Conservation (phyloP, 2,329 filamentous ascomycete species). For the Chrysoporthe deuterocubensis region DNA sequence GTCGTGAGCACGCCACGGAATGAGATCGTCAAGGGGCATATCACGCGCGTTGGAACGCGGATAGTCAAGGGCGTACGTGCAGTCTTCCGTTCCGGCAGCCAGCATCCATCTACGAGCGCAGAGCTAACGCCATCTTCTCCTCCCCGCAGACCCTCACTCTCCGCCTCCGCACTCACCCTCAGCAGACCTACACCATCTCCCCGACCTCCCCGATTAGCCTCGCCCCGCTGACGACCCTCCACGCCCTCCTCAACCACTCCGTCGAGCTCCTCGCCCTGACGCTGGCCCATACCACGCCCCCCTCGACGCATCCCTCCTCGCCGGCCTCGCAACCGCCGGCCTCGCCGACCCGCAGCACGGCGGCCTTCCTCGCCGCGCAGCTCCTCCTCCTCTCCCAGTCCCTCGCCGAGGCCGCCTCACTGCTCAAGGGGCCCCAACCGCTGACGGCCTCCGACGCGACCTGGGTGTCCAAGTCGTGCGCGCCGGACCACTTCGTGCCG, state of each 20-base stretch:
- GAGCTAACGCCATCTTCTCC: background rate
- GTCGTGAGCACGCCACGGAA: constrained; percentile 86
- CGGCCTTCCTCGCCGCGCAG: constrained; percentile 56
- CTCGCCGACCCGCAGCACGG: constrained; percentile 47
- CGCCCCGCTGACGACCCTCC: constrained; percentile 70
- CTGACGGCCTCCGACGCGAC: constrained; percentile 43
- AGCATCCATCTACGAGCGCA: background rate
- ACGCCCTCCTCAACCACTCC: constrained; percentile 79
- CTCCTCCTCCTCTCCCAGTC: constrained; percentile 60
- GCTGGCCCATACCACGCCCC: constrained; percentile 55
- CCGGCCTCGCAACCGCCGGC: constrained; percentile 58
- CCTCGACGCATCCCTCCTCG: constrained; percentile 42
- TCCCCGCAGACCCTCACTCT: constrained; percentile 70
- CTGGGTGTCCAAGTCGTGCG: constrained; percentile 51
- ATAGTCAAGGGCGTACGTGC: constrained; percentile 83
- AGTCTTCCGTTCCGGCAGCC: background rate
- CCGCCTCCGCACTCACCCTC: constrained; percentile 70
- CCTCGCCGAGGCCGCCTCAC: constrained; percentile 53
- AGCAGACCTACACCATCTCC: constrained; percentile 54
- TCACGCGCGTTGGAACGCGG: constrained; percentile 87
- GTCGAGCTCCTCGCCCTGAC: constrained; percentile 83
- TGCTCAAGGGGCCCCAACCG: constrained; percentile 59
- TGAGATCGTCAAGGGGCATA: constrained; percentile 88
- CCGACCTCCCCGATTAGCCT: constrained; percentile 60
- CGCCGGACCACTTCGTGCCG: constrained; percentile 49